Evolutionary conservation across 176 grass and related monocot genomes (phyloP).

Genomic region (Cocos nucifera): DNA sequence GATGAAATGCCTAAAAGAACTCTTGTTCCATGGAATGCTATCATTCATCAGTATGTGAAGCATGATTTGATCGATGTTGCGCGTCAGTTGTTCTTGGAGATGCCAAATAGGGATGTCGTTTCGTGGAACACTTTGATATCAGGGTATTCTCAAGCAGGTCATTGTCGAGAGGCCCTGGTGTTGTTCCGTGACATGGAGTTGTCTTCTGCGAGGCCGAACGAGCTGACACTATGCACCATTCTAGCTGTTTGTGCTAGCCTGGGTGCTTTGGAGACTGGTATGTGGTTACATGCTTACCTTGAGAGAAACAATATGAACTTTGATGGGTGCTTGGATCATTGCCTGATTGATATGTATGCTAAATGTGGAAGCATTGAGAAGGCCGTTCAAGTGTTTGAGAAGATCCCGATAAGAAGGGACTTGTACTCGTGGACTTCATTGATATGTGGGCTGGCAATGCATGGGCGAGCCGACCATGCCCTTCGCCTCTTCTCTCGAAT

Average conservation of each 20-base stretch:
- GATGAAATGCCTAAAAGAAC: conserved; percentile 35
- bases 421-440: conserved; percentile 65
- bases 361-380: conserved; percentile 67
- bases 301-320: conserved; percentile 35
- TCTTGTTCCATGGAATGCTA: conserved; percentile 46
- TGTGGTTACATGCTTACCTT: conserved; percentile 47
- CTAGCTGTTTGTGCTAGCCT: conserved; percentile 42
- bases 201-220: conserved; percentile 33
- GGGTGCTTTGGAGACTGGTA: conserved; percentile 49
- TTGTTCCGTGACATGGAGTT: conserved; percentile 59
- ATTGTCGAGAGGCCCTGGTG: conserved; percentile 36
- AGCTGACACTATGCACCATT: conserved; percentile 44
- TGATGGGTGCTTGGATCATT: conserved; percentile 29
- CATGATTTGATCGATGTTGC: conserved; percentile 25
- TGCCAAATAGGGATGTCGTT: conserved; percentile 11
- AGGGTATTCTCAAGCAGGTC: conserved; percentile 31
- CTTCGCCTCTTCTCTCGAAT: conserved; percentile 47
- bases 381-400: conserved; percentile 61
- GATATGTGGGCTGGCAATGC: conserved; percentile 67
- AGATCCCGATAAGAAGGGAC: conserved; percentile 39
- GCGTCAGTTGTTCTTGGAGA: background rate
- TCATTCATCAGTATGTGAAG: conserved; percentile 67
- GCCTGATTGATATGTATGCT: conserved; percentile 67
- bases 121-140: conserved; percentile 45
- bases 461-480: conserved; percentile 49